phyloP scores from a whole-genome alignment of 768 basidiomycete genomes.

The Auricularia sp. region DNA sequence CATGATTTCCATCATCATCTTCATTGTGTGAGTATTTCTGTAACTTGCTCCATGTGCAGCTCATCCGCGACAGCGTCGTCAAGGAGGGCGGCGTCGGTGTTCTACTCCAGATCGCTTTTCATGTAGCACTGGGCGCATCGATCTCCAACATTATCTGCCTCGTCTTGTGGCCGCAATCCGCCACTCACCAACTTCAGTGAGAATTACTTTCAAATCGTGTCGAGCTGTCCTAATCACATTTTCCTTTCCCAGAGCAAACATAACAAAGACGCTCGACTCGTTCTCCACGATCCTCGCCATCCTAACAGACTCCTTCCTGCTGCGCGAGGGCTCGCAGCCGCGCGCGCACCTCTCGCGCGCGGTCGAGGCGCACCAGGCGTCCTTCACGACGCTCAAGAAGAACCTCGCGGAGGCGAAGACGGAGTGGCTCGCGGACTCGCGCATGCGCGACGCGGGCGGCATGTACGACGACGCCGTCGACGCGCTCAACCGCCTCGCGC shows the following conservation, averaged over 20 bases:
- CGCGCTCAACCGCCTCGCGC: conserved; percentile 80
- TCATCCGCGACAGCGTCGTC: conserved; percentile 44
- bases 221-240: neutral
- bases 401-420: conserved; percentile 79
- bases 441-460: neutral
- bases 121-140: conserved; percentile 64
- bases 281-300: conserved; percentile 79
- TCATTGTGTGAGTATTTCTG: conserved; percentile 52
- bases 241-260: conserved; percentile 40
- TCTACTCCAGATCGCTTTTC: conserved; percentile 63
- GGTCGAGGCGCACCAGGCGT: conserved; percentile 74
- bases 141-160: conserved; percentile 84
- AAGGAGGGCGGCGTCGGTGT: conserved; percentile 80
- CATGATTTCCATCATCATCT: conserved; percentile 76
- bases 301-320: conserved; percentile 76
- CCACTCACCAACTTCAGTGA: conserved; percentile 67
- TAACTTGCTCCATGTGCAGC: conserved; percentile 14
- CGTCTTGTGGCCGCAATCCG: conserved; percentile 74
- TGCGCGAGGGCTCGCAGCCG: conserved; percentile 53
- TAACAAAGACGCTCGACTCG: conserved; percentile 77
- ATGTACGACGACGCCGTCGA: conserved; percentile 77
- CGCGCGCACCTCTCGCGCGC: conserved; percentile 63
- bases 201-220: neutral
- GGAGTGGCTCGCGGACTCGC: conserved; percentile 50
- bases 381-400: conserved; percentile 83